Evolutionary conservation across 2,329 filamentous ascomycete genomes (phyloP).

Genomic region (Ceratocystis papillata): DNA sequence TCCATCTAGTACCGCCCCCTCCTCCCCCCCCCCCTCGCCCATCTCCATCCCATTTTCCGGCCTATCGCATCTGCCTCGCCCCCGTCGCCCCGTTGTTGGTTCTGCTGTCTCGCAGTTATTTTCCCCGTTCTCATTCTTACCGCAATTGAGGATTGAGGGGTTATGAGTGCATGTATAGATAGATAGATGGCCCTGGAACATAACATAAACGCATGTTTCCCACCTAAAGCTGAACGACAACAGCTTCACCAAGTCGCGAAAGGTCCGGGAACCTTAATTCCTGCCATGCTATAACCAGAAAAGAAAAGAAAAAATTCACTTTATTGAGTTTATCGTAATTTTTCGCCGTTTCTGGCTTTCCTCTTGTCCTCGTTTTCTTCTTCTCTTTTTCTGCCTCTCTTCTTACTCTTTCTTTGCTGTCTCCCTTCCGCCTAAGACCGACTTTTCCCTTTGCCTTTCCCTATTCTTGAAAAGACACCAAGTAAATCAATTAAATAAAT

Average conservation of each 20-base stretch:
- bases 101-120: too few species aligned
- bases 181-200: not conserved
- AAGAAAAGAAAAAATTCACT: not conserved
- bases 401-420: too few species aligned
- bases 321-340: slow-evolving; percentile 7
- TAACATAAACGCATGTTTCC: not conserved
- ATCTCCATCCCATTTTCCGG: too few species aligned
- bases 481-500: not conserved
- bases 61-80: too few species aligned
- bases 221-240: not conserved
- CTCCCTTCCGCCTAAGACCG: not conserved
- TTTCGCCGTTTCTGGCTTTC: not conserved
- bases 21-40: too few species aligned
- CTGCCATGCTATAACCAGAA: not conserved
- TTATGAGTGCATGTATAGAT: not conserved
- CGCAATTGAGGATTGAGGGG: not conserved
- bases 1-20: too few species aligned
- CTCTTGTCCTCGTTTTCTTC: not conserved
- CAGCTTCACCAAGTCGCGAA: not conserved
- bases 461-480: not conserved
- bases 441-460: not conserved
- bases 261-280: slow-evolving; percentile 11
- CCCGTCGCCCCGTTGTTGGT: too few species aligned
- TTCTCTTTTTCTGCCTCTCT: not conserved
- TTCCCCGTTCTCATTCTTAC: too few species aligned